Evolutionary conservation across 257 asterid species (phyloP), one percentile per base, ranked within the genome.

Genomic region (Echites panduratus): DNA sequence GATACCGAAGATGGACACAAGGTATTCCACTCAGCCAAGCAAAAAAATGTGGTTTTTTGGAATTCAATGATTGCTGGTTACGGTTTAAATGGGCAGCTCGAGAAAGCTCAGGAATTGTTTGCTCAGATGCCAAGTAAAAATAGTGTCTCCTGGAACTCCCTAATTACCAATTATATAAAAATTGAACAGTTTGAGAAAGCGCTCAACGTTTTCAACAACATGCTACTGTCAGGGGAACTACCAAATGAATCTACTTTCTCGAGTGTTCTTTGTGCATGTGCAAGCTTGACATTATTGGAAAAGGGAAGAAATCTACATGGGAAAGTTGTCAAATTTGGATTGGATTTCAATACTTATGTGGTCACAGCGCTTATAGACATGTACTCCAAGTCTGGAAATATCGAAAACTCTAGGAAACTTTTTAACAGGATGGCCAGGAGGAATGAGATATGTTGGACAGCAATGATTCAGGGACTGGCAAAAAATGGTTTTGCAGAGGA

Each of bases 391-490:
- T 87, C 92, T 2, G 98, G 96, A 69, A 81, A 83, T 38, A 58
- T 92, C 5, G 87, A 84, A 75, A 75, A 88, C 67, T 86, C 96
- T 44, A 73, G 38, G 77, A 65, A 72, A 78, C 79, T 88, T 47
- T 92, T 92, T 66, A 41, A 40, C 4, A 71, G 83, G 73, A 88
- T 90, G 88, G 68, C 62, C 4, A 2, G 48, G 19, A 89, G 73
- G 75, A 90, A 92, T 11, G 94, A 88, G 75, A 48, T 92, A 14
- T 88, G 80, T 5, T 88, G 96, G 98, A 88, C 96, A 1, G 96
- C 92, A 61, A 88, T 92, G 96, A 88, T 92, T 74, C 94, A 88
- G 79, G 96, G 98, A 68, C 91, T 92, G 20, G 91, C 96, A 9
- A 96, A 87, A 72, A 92, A 90, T 4, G 96, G 98, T 20, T 84